A percentile compares a stretch with the other conserved stretches of the same genome.
Conservation (phyloP, 1,284 basidiomycete species). For the Heliocybe sulcata region DNA sequence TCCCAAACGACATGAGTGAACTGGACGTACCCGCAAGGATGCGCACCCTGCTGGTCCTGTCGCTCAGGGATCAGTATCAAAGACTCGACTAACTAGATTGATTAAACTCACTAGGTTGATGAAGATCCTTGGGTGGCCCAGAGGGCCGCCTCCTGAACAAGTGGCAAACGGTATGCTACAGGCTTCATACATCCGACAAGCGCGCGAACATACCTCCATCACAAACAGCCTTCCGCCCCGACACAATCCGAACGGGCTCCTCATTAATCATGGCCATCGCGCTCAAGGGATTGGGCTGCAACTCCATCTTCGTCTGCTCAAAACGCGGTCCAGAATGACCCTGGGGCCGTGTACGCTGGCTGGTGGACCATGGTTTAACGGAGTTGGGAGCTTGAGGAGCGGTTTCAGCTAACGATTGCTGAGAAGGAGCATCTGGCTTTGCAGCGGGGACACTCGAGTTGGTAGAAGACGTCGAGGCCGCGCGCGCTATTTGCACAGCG, state of each 20-base stretch:
- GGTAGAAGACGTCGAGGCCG: background rate
- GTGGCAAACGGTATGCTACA: background rate
- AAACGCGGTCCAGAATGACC: conserved; percentile 68
- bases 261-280: conserved; percentile 87
- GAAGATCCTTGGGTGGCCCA: conserved; percentile 95
- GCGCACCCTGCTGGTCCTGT: conserved; percentile 71
- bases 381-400: conserved; percentile 75
- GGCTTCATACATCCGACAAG: background rate
- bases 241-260: conserved; percentile 79
- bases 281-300: conserved; percentile 87
- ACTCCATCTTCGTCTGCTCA: conserved; percentile 82
- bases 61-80: background rate
- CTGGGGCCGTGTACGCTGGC: conserved; percentile 57
- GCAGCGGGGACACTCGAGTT: background rate
- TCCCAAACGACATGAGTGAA: conserved; percentile 7
- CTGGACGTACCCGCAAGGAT: conserved; percentile 67
- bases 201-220: conserved; percentile 75
- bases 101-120: conserved; percentile 77
- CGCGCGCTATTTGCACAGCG: background rate
- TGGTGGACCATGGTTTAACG: conserved; percentile 71
- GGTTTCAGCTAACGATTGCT: conserved; percentile 18
- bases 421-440: background rate
- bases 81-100: conserved; percentile 4
- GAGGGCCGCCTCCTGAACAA: conserved; percentile 78
- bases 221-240: conserved; percentile 81